Evolutionary conservation across 495 filamentous ascomycete genomes (phyloP).

Genomic region (Pseudoneurospora amorphoporcata): DNA sequence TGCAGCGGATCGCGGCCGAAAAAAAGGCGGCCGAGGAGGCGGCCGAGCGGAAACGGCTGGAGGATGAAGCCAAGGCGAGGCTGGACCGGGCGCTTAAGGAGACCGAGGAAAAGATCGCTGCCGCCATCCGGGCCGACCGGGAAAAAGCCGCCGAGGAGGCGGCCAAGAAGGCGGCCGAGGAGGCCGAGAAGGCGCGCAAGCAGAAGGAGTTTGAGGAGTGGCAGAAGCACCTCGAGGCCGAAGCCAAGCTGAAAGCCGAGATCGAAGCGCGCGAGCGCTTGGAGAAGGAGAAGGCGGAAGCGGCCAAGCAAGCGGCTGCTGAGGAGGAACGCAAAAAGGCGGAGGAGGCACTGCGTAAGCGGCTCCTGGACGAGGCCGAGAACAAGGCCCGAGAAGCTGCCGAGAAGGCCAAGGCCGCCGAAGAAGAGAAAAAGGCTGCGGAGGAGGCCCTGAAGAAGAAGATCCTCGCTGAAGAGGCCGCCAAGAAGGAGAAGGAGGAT

Average conservation of each 20-base stretch:
- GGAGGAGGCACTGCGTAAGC: slow-evolving; percentile 15
- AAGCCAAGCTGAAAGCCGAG: slow-evolving; percentile 36
- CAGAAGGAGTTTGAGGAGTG: slow-evolving; percentile 39
- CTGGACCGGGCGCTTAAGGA: slow-evolving; percentile 44
- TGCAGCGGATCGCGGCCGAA: slow-evolving; percentile 21
- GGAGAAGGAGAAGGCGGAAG: slow-evolving; percentile 25
- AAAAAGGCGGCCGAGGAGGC: slow-evolving; percentile 23
- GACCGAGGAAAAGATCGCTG: slow-evolving; percentile 29
- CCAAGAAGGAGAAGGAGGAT: slow-evolving; percentile 35
- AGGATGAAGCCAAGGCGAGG: slow-evolving; percentile 34
- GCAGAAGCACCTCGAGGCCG: slow-evolving; percentile 30
- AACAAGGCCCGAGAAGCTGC: slow-evolving; percentile 9
- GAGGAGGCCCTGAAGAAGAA: slow-evolving; percentile 39
- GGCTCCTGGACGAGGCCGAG: slow-evolving; percentile 1
- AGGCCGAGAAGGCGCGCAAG: slow-evolving; percentile 29
- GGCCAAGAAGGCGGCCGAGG: slow-evolving; percentile 29
- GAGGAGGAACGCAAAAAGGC: slow-evolving; percentile 20
- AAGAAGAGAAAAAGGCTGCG: slow-evolving; percentile 28
- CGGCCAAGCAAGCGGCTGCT: slow-evolving; percentile 24
- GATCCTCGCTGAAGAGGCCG: slow-evolving; percentile 25
- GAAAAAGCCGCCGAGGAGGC: slow-evolving; percentile 30
- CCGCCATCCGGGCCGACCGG: slow-evolving; percentile 18
- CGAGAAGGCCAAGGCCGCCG: slow-evolving; percentile 16
- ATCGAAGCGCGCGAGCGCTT: slow-evolving; percentile 31
- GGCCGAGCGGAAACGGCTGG: slow-evolving; percentile 14